Base-by-base conservation (phyloP, 108 stramenopile genomes). In the Aurantiochytrium sp. region DNA sequence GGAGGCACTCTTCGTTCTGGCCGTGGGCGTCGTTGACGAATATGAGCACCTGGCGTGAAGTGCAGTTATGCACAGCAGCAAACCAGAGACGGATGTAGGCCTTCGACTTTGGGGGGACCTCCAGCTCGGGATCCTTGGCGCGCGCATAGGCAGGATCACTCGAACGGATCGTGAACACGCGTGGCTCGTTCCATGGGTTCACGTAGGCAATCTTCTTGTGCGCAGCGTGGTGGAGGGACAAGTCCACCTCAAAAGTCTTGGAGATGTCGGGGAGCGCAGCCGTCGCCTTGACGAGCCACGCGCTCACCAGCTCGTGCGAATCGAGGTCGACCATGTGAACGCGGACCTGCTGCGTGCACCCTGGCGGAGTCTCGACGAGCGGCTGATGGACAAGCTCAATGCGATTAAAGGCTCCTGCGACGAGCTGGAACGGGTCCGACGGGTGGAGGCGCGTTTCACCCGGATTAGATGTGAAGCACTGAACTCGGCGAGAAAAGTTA, bases 391-490 rank as follows among this genome's bases (percentile, higher is more conserved):
- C 52, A 45, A 91, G 52, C 27, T 54, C 90, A 39, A 93, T 86
- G 52, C 91, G 37, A 89, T 94, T 94, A 90, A 92, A 93, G 17
- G 93, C 93, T 17, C 92, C 92, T 4, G 93, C 92, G 4, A 94
- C 93, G 32, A 94, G 92, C 54, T 91, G 91, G 52, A 94, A 93
- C 1, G 59, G 55, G 17, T 54, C 53, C 5, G 45, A 22, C 4
- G 92, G 93, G 34, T 93, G 87, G 41, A 94, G 91, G 0, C 30
- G 19, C 15, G 89, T 68, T 31, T 91, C 90, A 30, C 88, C 68
- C 24, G 92, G 87, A 6, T 42, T 37, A 15, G 89, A 91, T 4
- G 89, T 81, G 69, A 90, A 93, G 8, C 88, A 87, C 37, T 53
- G 52, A 3, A 92, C 93, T 24, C 92, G 90, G 3, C 92, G 88